Base-by-base conservation (phyloP, 805 yeast genomes). In the Candida sphagnicola region DNA sequence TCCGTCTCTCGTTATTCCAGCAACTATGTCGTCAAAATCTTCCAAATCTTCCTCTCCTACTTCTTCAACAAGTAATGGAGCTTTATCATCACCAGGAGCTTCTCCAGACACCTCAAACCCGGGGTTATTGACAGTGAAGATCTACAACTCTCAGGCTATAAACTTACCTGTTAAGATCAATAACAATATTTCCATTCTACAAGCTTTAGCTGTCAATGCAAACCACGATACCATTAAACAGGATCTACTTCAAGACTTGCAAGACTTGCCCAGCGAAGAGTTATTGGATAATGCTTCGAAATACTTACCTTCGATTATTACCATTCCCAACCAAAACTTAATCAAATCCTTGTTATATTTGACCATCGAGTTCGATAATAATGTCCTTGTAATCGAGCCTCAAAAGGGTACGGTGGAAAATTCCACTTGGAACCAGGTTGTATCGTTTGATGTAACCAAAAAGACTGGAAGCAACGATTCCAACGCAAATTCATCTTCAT, bases 291-390 rank as follows among this genome's bases (percentile, higher is more conserved):
- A 54, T 42, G 72, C 61, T 5, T 46, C 70, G 26, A 48, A 59
- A 34, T 45, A 57, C 31, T 66, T 81, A 32, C 82, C 87, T 30
- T 72, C 82, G 12, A 66, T 74, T 31, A 67, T 78, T 32, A 64
- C 77, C 34, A 65, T 77, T 31, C 81, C 85, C 12, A 74, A 75
- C 21, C 67, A 65, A 32, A 70, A 70, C 37, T 64, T 74, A 25
- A 72, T 77, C 45, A 79, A 78, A 48, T 77, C 93, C 13, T 72
- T 95, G 43, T 74, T 93, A 28, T 87, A 86, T 60, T 75, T 90
- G 53, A 88, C 95, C 2, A 72, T 93, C 32, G 99, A 93, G 62
- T 91, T 89, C 57, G 99, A 93, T 63, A 93, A 93, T 62, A 88
- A 91, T 36, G 93, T 90, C 48, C 83, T 93, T 46, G 75, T 89